Conservation (phyloP, 805 yeast genomes). For the Candida ipomoeae region DNA sequence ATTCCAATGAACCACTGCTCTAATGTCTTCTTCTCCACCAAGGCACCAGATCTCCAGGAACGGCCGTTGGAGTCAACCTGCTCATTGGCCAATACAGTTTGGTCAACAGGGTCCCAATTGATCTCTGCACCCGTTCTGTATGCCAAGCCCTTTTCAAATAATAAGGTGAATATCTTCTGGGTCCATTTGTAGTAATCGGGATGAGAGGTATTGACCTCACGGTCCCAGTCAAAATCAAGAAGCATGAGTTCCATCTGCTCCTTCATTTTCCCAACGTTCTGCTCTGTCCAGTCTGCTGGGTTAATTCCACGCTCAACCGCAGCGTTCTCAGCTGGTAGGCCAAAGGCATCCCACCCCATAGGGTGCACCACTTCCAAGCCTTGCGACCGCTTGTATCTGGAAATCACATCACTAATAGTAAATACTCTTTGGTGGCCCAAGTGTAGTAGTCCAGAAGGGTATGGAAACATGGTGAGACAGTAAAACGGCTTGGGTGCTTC, state of each 20-base stretch:
- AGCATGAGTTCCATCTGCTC: constrained; percentile 72
- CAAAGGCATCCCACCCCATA: constrained; percentile 99
- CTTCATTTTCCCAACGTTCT: constrained; percentile 83
- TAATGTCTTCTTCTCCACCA: constrained; percentile 75
- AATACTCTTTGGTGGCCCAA: constrained; percentile 94
- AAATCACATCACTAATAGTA: constrained; percentile 80
- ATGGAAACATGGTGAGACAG: constrained; percentile 87
- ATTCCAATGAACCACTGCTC: constrained; percentile 95
- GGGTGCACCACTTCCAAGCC: constrained; percentile 86
- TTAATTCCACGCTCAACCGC: constrained; percentile 80
- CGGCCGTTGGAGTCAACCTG: constrained; percentile 89
- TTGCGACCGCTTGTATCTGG: constrained; percentile 70
- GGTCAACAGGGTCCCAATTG: constrained; percentile 97
- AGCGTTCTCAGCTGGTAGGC: constrained; percentile 97
- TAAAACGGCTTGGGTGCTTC: constrained; percentile 39
- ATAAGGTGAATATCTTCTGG: constrained; percentile 72
- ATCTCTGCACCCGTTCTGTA: constrained; percentile 84
- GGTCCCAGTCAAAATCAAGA: constrained; percentile 90
- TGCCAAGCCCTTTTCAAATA: constrained; percentile 75
- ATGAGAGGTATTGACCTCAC: constrained; percentile 80
- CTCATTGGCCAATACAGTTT: constrained; percentile 91
- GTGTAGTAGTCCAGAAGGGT: constrained; percentile 90
- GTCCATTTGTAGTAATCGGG: constrained; percentile 92
- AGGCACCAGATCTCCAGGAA: constrained; percentile 97
- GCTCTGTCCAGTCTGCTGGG: constrained; percentile 79